A percentile compares a stretch with the other conserved stretches of the same genome.
Conservation (phyloP, 768 basidiomycete species). For the Termitomyces sp. region DNA sequence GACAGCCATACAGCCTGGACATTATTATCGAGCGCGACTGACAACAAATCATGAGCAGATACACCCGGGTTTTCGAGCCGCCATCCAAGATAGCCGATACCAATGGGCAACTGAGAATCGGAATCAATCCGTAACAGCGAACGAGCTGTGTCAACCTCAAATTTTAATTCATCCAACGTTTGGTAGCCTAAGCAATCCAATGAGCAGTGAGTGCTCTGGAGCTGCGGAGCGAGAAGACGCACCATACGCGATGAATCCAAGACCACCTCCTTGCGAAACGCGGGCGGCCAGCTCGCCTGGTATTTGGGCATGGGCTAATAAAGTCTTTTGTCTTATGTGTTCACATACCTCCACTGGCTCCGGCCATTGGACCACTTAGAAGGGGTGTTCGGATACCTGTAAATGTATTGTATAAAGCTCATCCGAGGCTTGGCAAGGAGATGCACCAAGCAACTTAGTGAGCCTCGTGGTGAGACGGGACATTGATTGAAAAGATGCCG, state of each 20-base stretch:
- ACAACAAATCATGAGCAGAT: conserved; percentile 35
- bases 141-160: conserved; percentile 52
- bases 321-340: conserved; percentile 8
- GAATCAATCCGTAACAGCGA: conserved; percentile 27
- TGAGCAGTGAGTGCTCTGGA: neutral
- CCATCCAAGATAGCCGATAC: conserved; percentile 75
- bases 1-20: conserved; percentile 72
- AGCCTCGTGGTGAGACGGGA: conserved; percentile 33
- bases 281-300: conserved; percentile 49
- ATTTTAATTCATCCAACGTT: conserved; percentile 34
- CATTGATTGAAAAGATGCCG: conserved; percentile 7
- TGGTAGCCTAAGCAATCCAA: conserved; percentile 35
- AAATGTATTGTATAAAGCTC: neutral
- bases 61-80: conserved; percentile 47
- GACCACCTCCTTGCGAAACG: conserved; percentile 64
- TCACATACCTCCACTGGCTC: conserved; percentile 52
- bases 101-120: conserved; percentile 45
- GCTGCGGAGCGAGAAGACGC: conserved; percentile 1
- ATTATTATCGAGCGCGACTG: conserved; percentile 43
- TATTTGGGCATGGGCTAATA: neutral
- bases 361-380: conserved; percentile 65
- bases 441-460: conserved; percentile 46
- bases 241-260: conserved; percentile 73
- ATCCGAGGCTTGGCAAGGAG: neutral
- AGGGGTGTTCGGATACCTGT: conserved; percentile 55